Evolutionary conservation across 768 basidiomycete species (phyloP), one percentile per base, ranked within the genome.

Genomic region (Podaxis sp.): DNA sequence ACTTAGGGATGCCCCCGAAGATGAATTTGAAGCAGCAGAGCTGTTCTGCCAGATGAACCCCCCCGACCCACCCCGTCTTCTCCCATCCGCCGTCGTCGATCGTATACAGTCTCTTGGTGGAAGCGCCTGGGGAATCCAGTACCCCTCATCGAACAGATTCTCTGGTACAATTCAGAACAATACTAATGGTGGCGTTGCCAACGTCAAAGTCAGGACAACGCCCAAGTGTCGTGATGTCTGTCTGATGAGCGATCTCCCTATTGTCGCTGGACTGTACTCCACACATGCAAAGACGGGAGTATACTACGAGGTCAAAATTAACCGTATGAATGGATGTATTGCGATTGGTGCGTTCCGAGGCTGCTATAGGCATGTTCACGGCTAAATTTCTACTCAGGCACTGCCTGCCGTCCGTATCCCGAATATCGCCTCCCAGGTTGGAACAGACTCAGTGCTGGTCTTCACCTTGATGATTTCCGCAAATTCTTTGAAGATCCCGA

Each of bases 401-500:
- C 85, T 1, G 76, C 85, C 11, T 89, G 87, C 67, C 76, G 77
- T 17, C 88, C 89, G 2, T 89, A 89, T 66, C 89, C 88, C 0
- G 71, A 73, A 1, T 89, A 83, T 78, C 80, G 88, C 19, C 76
- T 88, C 47, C 89, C 89, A 43, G 88, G 88, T 2, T 90, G 89
- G 89, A 86, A 90, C 67, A 75, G 88, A 53, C 75, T 82, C 46
- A 88, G 87, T 58, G 83, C 84, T 1, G 88, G 81, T 1, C 74
- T 88, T 27, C 88, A 90, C 66, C 79, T 90, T 37, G 89, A 90
- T 68, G 88, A 90, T 72, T 75, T 87, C 68, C 81, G 85, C 69
- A 90, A 89, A 71, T 90, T 89, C 77, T 89, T 85, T 63, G 87
- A 89, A 66, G 86, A 88, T 67, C 74, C 85, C 1, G 77, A 84